Percentiles rank a stretch among this genome's conserved stretches.
These are phyloP conservation scores for Candida chauliodis DNA, from an alignment of 805 yeast genomes.

Conservation along the genomic window DNA sequence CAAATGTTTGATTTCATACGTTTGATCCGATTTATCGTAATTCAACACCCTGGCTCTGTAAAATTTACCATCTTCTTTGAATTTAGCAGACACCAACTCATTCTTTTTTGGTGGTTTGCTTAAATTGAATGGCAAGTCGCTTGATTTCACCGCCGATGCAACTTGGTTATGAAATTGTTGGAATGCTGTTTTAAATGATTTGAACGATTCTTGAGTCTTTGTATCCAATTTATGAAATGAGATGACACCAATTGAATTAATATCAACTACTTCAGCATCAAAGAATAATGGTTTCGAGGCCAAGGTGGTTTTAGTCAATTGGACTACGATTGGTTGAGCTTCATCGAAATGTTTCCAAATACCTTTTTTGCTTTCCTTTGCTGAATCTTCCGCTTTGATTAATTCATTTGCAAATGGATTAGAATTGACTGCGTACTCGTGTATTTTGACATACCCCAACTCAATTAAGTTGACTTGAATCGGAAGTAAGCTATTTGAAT, in stretches of 20 bases:
- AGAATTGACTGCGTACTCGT: constrained; percentile 59
- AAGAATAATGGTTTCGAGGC: constrained; percentile 43
- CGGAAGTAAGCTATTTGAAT: constrained; percentile 46
- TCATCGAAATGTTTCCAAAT: constrained; percentile 58
- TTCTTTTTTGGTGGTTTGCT: constrained; percentile 47
- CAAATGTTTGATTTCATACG: constrained; percentile 51
- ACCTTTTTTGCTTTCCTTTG: constrained; percentile 54
- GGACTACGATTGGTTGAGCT: constrained; percentile 27
- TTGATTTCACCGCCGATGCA: constrained; percentile 35
- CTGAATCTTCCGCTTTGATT: constrained; percentile 58
- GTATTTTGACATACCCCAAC: constrained; percentile 62
- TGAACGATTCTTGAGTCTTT: constrained; percentile 33
- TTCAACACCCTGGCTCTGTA: constrained; percentile 55
- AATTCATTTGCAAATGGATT: constrained; percentile 55
- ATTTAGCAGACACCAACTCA: constrained; percentile 54
- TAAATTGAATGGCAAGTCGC: constrained; percentile 38
- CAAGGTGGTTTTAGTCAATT: constrained; percentile 20
- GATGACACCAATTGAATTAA: constrained; percentile 40
- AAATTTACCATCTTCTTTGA: constrained; percentile 49
- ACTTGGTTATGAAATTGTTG: constrained; percentile 40
- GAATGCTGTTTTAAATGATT: constrained; percentile 45
- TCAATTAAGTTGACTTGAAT: constrained; percentile 55
- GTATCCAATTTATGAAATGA: constrained; percentile 44
- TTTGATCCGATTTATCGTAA: constrained; percentile 41
- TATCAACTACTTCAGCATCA: constrained; percentile 53